A percentile compares a stretch with the other conserved stretches of the same genome.
These are phyloP conservation scores for Suillus sp. DNA, from an alignment of 768 basidiomycete species.

Conservation along the genomic window DNA sequence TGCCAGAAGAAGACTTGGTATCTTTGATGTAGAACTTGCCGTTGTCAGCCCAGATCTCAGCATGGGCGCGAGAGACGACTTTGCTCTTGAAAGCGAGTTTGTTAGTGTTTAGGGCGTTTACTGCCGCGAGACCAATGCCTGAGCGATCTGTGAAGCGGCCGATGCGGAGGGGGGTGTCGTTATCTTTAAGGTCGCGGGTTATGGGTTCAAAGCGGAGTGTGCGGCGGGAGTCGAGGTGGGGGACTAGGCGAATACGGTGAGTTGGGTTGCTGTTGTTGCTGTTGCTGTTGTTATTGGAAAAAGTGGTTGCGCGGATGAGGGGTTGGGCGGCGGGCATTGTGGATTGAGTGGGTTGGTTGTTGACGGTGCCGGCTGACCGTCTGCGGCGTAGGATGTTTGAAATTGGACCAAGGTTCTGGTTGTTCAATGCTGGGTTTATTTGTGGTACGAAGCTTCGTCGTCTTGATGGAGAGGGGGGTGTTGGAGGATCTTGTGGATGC, in stretches of 20 bases:
- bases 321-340: conserved; percentile 21
- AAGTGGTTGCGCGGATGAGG: conserved; percentile 10
- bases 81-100: conserved; percentile 96
- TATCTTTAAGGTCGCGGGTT: conserved; percentile 76
- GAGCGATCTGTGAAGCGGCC: conserved; percentile 86
- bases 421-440: conserved; percentile 35
- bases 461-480: conserved; percentile 41
- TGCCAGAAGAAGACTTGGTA: conserved; percentile 88
- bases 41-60: conserved; percentile 85
- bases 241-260: conserved; percentile 91
- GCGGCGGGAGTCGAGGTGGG: conserved; percentile 91
- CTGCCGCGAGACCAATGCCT: conserved; percentile 40
- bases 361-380: conserved; percentile 62
- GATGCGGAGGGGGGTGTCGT: conserved; percentile 75
- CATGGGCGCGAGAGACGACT: conserved; percentile 92
- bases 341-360: conserved; percentile 19
- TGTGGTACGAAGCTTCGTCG: conserved; percentile 42
- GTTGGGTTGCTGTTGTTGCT: conserved; percentile 30
- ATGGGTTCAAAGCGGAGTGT: conserved; percentile 94
- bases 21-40: conserved; percentile 86
- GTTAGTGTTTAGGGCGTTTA: conserved; percentile 69
- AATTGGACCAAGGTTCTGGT: conserved; percentile 35
- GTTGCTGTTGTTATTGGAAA: conserved; percentile 22
- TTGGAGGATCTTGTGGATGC: conserved; percentile 37
- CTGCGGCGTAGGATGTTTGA: conserved; percentile 63